Base-by-base conservation (phyloP, 2,329 filamentous ascomycete genomes). In the Fusarium pseudocircinatum region DNA sequence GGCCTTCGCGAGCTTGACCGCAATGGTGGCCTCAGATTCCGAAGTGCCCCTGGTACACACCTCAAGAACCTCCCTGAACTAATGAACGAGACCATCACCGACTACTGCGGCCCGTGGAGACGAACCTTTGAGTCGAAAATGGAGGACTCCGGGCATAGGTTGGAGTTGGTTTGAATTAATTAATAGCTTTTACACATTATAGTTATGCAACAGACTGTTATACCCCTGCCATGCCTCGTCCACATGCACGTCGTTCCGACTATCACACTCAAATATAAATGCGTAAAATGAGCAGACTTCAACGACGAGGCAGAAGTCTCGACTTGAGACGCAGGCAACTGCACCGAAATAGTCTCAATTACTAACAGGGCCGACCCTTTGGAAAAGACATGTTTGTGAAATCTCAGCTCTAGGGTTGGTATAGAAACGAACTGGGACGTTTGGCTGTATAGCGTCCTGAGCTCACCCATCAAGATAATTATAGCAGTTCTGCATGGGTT, bases 1-100 rank as follows among this genome's bases (percentile, higher is more conserved):
- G 96, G 96, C 2, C 84, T 99, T 81, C 93, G 89, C 81, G 84
- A 85, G 77, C 84, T 99, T 78, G 95, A 98, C 83, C 84, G 92
- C 81, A 93, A 93, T 84, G 94, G 92, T 6, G 93, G 89, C 2
- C 84, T 99, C 76, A 88, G 91, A 63, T 97, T 98, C 82, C 86
- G 90, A 80, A 91, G 86, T 5, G 88, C 91, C 1, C 86, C 91
- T 9, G 96, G 96, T 1, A 89, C 89, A 30, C 96, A 99, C 84
- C 98, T 99, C 95, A 84, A 91, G 70, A 84, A 98, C 70, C 83
- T 85, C 1, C 90, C 94, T 16, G 85, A 92, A 75, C 81, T 92
- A 36, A 80, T 98, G 78, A 87, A 84, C 67, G 85, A 89, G 53
- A 87, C 90, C 7, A 94, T 97, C 77, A 81, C 82, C 57, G 87